Conservation (phyloP, 2,329 filamentous ascomycete species). For the Colletotrichum gloeosporioides region DNA sequence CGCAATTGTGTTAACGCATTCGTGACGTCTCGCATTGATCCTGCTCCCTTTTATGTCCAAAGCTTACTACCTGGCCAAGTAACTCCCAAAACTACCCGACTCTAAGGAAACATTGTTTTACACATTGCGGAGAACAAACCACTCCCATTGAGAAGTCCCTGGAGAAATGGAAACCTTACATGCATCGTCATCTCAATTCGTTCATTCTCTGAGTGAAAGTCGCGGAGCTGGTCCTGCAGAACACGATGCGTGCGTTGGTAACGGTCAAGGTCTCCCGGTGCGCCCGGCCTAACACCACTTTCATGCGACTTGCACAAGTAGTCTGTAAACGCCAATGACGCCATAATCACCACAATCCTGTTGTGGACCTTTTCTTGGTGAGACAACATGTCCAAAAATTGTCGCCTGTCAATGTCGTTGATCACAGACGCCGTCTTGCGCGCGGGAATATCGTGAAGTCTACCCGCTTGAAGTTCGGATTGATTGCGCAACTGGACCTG, state of each 20-base stretch:
- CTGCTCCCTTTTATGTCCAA: neutral
- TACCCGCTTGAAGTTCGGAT: neutral
- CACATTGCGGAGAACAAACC: neutral
- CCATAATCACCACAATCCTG: neutral
- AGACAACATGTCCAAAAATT: neutral
- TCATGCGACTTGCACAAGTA: neutral
- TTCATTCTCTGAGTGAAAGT: neutral
- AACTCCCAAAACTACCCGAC: neutral
- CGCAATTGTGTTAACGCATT: rapidly evolving
- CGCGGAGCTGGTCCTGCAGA: neutral
- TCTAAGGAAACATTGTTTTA: neutral
- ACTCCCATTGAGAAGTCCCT: neutral
- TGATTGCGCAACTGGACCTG: neutral
- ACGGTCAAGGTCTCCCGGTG: neutral
- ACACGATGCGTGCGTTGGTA: neutral
- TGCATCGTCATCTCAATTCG: neutral
- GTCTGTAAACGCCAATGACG: neutral
- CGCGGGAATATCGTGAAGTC: neutral
- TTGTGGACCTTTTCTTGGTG: neutral
- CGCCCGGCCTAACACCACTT: neutral
- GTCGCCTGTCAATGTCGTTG: neutral
- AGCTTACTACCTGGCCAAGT: neutral
- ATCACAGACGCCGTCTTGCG: neutral
- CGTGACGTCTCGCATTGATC: neutral
- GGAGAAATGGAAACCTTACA: neutral